Percentiles rank a stretch among this genome's conserved stretches.
These are phyloP conservation scores for Trichosporon ovoides DNA, from an alignment of 1,284 basidiomycete species.

Conservation along the genomic window DNA sequence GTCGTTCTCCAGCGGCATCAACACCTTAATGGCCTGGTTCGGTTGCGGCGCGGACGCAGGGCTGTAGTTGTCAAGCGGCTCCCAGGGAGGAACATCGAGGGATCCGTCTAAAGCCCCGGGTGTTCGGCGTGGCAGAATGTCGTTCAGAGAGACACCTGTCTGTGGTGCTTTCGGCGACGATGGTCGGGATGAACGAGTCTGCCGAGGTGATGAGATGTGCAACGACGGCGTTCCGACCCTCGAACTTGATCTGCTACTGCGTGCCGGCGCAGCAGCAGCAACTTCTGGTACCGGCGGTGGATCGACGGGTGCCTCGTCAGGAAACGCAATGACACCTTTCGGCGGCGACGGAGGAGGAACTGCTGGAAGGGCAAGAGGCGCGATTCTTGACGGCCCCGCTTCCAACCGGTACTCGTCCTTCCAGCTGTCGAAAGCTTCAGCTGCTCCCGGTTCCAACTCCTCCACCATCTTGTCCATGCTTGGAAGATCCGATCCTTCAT, in stretches of 20 bases:
- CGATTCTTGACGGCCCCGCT: constrained; percentile 31
- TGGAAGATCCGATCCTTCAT: constrained; percentile 24
- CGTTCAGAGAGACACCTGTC: constrained; percentile 9
- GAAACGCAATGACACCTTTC: constrained; percentile 29
- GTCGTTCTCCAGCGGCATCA: constrained; percentile 39
- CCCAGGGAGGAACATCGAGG: constrained; percentile 32
- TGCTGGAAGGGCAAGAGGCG: constrained; percentile 24
- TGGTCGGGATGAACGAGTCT: constrained; percentile 5
- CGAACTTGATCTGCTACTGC: constrained; percentile 7
- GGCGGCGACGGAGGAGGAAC: constrained; percentile 36
- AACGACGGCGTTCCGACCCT: constrained; percentile 10
- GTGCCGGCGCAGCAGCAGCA: not conserved
- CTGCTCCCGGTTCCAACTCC: constrained; percentile 17
- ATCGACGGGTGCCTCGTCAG: constrained; percentile 28
- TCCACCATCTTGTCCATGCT: constrained; percentile 14
- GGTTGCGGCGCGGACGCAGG: constrained; percentile 23
- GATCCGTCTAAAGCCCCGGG: constrained; percentile 10
- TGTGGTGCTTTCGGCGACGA: constrained; percentile 8
- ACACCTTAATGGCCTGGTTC: constrained; percentile 20
- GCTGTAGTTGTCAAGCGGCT: constrained; percentile 36
- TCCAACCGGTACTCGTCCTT: constrained; percentile 31
- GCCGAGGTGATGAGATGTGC: constrained; percentile 8
- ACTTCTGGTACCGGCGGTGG: constrained; percentile 5
- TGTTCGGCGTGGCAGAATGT: constrained; percentile 12
- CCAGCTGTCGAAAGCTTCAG: constrained; percentile 31